Base-by-base conservation (phyloP, 2,329 filamentous ascomycete species). In the Talaromyces sp. region DNA sequence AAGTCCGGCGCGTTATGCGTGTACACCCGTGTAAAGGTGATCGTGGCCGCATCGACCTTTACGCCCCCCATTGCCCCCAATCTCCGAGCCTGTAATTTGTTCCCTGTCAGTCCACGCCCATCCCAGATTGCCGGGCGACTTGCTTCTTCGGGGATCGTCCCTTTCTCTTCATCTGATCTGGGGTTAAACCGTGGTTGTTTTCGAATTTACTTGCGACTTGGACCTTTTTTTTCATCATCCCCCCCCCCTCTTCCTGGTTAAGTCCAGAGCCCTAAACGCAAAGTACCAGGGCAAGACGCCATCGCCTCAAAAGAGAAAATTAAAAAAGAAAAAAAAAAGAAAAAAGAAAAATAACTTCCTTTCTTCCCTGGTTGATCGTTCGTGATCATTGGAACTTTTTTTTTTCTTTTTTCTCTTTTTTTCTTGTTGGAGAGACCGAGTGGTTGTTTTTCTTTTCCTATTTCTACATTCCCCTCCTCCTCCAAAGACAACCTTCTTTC, bases 381-480 rank as follows among this genome's bases (percentile, higher is more conserved):
- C 33, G 16, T 46, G 43, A n/a, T 17, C 33, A 17, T 9, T 35
- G 41, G 16, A 22, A 33, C n/a, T 32, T 29, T 40, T 29, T 17
- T 16, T 20, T 46, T 35, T 22, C 36, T 33, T 33, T 42, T 49
- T 51, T 45, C 43, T 47, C 20, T 14, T 43, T 44, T 32, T 47
- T 19, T 41, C 24, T 35, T 56, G 52, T 47, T 16, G 19, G 20
- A 39, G n/a, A n/a, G n/a, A n/a, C n/a, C n/a, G n/a, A n/a, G 24
- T 27, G 5, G 24, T 27, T 27, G 24, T 27, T 47, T 14, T 17
- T 41, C n/a, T 49, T 42, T 49, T 36, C 47, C 39, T 47, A 30
- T 20, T 40, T 44, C 37, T 47, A 33, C 44, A 49, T 46, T 46
- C 17, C 43, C 35, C n/a, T n/a, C 50, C 54, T 57, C 46, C 46